A percentile compares a stretch with the other conserved stretches of the same genome.
Conservation (phyloP, 257 asterid species). For the Fraxinus pennsylvanica region DNA sequence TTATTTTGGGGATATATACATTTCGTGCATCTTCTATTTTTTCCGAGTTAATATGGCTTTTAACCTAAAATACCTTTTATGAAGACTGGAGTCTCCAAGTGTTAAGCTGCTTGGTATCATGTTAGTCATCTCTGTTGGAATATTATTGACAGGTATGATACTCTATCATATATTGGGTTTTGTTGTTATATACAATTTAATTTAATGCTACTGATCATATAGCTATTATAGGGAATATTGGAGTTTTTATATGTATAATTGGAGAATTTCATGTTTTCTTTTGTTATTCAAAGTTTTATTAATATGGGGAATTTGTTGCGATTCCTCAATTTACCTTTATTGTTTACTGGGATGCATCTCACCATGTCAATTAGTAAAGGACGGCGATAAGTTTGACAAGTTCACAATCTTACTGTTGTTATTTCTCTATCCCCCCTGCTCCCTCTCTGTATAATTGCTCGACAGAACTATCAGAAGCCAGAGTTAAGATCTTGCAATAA, state of each 20-base stretch:
- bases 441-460: slow-evolving; percentile 12
- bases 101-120: slow-evolving; percentile 86
- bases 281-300: slow-evolving; percentile 8
- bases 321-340: slow-evolving; percentile 10
- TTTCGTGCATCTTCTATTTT: background rate
- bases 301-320: background rate
- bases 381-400: background rate
- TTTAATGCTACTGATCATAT: slow-evolving; percentile 7
- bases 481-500: background rate
- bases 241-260: slow-evolving; percentile 15
- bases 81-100: slow-evolving; percentile 97
- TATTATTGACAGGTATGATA: slow-evolving; percentile 81
- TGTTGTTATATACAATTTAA: background rate
- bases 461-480: slow-evolving; percentile 8
- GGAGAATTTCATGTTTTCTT: slow-evolving; percentile 6
- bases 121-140: slow-evolving; percentile 70
- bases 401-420: slow-evolving; percentile 7
- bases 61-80: slow-evolving; percentile 33
- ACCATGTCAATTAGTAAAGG: slow-evolving; percentile 2
- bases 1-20: slow-evolving; percentile 6
- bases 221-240: slow-evolving; percentile 17
- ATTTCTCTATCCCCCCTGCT: slow-evolving; percentile 9
- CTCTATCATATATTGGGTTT: background rate
- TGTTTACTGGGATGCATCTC: background rate
- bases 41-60: slow-evolving; percentile 19